Conservation (phyloP, 345 rosid species). For the Eucalyptus cloeziana region DNA sequence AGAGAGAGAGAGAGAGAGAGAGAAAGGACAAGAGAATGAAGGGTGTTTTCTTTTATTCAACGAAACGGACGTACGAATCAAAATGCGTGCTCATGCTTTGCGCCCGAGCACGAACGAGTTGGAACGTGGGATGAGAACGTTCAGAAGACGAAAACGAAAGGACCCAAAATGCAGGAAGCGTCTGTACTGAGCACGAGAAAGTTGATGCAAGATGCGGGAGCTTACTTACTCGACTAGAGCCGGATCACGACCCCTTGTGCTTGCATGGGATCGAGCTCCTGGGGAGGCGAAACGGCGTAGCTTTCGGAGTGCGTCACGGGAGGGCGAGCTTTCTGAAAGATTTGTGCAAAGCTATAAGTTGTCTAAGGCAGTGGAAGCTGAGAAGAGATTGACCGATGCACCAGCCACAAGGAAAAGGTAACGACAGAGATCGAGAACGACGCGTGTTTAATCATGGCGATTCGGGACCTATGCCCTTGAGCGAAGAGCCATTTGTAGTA, state of each 20-base stretch:
- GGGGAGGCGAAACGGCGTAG: background rate
- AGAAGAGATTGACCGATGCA: background rate
- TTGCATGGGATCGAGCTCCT: background rate
- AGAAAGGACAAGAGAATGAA: background rate
- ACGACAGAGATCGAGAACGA: background rate
- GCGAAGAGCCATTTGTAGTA: background rate
- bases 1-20: background rate
- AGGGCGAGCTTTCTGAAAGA: background rate
- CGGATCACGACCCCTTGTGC: background rate
- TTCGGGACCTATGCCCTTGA: background rate
- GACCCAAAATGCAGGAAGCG: background rate
- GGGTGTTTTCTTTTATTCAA: background rate
- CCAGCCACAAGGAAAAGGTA: background rate
- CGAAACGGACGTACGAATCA: background rate
- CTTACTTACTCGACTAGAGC: background rate
- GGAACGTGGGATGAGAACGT: background rate
- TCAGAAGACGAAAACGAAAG: background rate
- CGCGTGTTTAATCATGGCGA: background rate
- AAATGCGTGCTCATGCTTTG: background rate
- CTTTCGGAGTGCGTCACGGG: background rate
- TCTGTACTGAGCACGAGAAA: background rate
- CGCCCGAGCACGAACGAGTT: background rate
- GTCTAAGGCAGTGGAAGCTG: background rate
- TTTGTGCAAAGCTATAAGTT: background rate
- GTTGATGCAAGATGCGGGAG: background rate